A percentile compares a stretch with the other conserved stretches of the same genome.
Evolutionary conservation across 2,329 filamentous ascomycete genomes (phyloP).

Genomic region (Phaeomoniella chlamydospora): DNA sequence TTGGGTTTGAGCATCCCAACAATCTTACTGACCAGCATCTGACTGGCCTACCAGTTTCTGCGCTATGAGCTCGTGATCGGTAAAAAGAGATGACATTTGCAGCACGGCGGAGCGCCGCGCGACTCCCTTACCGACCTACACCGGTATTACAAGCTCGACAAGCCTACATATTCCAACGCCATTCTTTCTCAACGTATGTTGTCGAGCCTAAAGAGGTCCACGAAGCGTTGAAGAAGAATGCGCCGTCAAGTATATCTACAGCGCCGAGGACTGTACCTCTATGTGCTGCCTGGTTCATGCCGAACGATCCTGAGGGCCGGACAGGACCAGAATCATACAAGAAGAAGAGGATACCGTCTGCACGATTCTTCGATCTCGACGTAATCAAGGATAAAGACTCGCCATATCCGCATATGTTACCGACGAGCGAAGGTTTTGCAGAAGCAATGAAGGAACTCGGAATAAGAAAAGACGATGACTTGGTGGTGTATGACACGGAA

Average conservation of each 20-base stretch:
- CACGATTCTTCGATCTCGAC: constrained; percentile 94
- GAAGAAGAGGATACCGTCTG: constrained; percentile 69
- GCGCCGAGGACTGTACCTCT: constrained; percentile 75
- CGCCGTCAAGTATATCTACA: constrained; percentile 63
- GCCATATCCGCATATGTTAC: constrained; percentile 94
- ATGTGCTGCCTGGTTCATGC: constrained; percentile 91
- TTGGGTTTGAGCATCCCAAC: too few species aligned
- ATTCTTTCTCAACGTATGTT: constrained; percentile 51
- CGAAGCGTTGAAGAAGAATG: constrained; percentile 69
- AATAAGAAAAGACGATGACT: constrained; percentile 70
- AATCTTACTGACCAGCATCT: too few species aligned
- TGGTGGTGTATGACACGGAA: constrained; percentile 87
- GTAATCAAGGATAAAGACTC: constrained; percentile 75
- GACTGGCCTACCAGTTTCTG: neutral
- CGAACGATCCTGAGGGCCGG: constrained; percentile 63
- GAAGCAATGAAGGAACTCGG: constrained; percentile 80
- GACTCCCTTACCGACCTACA: too few species aligned
- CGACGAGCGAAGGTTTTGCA: constrained; percentile 64
- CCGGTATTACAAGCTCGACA: too few species aligned
- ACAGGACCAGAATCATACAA: constrained; percentile 70
- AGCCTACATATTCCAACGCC: too few species aligned
- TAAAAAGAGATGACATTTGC: neutral
- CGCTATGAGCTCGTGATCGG: neutral
- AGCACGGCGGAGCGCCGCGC: neutral
- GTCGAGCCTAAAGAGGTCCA: constrained; percentile 73